Evolutionary conservation across 352 stramenopile genomes (phyloP), one percentile per base, ranked within the genome.

Genomic region (Phytophthora citricola): DNA sequence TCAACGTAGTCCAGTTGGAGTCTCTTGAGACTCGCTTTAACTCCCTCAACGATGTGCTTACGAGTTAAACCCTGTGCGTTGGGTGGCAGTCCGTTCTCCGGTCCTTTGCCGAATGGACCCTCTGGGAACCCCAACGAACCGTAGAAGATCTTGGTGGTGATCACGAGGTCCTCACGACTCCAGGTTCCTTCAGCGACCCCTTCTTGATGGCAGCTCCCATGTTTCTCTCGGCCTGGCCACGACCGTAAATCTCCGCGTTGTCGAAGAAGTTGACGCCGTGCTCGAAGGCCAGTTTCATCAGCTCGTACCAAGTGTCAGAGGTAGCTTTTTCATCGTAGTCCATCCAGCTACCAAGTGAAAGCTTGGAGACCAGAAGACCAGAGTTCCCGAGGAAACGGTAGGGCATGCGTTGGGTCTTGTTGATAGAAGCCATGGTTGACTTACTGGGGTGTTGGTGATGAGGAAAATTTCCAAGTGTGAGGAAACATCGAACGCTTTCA

Each of bases 31-130:
- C 58, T 79, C 2, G 73, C 56, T 34, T 79, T 84, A 29, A 72
- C 69, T 31, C 80, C 79, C 17, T 87, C 31, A 91, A 83, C 57
- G 38, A 93, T 74, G 47, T 85, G 64, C 34, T 85, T 85, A 20
- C 75, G 64, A 22, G 67, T 81, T 14, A 79, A 46, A 29, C 75
- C 66, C 15, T 73, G 31, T 20, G 57, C 49, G 38, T 79, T 84
- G 5, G 68, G 73, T 10, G 29, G 29, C 29, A 34, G 29, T 34
- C 29, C 29, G 8, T 34, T 34, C 29, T 34, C 29, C 5, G 29
- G 29, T 34, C 29, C 29, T 34, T 34, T 34, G 8, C 31, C 31
- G 8, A 34, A 34, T 11, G 29, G 29, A 34, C 29, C 29, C 29
- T 34, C 29, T 11, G 29, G 29, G 29, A 51, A 66, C 11, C 29